phyloP scores from a whole-genome alignment of 2,329 filamentous ascomycete genomes.

The Pseudopithomyces chartarum region DNA sequence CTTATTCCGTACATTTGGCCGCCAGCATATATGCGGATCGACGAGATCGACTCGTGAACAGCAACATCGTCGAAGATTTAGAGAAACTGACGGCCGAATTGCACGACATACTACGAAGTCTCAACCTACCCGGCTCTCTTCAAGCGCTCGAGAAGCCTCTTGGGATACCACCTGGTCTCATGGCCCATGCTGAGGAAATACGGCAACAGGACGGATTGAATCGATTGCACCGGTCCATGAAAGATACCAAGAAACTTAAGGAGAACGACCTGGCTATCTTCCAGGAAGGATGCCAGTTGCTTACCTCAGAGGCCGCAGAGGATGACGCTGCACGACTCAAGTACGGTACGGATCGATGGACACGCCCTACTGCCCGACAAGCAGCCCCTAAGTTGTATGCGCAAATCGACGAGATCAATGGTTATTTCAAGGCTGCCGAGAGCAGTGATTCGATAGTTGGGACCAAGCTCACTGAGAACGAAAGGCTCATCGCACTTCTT shows the following conservation, averaged over 20 bases:
- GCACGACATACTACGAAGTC: slow-evolving; percentile 76
- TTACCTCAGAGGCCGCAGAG: slow-evolving; percentile 81
- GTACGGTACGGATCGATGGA: slow-evolving; percentile 88
- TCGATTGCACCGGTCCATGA: slow-evolving; percentile 76
- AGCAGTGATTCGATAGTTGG: slow-evolving; percentile 73
- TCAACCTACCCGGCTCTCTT: slow-evolving; percentile 89
- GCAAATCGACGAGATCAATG: slow-evolving; percentile 78
- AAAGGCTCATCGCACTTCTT: slow-evolving; percentile 75
- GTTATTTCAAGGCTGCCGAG: slow-evolving; percentile 77
- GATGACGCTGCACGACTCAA: slow-evolving; percentile 76
- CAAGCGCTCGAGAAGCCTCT: slow-evolving; percentile 95
- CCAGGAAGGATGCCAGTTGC: slow-evolving; percentile 77
- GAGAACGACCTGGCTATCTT: slow-evolving; percentile 77
- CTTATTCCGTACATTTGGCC: slow-evolving; percentile 93
- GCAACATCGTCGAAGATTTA: slow-evolving; percentile 81
- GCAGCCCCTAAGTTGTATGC: slow-evolving; percentile 76
- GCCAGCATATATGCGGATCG: slow-evolving; percentile 94
- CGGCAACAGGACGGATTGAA: slow-evolving; percentile 86
- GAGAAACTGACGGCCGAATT: slow-evolving; percentile 80
- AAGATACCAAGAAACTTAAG: slow-evolving; percentile 90
- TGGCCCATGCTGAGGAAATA: slow-evolving; percentile 92
- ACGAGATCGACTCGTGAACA: slow-evolving; percentile 86
- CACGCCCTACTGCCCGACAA: slow-evolving; percentile 68
- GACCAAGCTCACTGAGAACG: slow-evolving; percentile 77
- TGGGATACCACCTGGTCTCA: slow-evolving; percentile 80